Evolutionary conservation across 345 rosid species (phyloP).

Genomic region (Euphorbia peplus): DNA sequence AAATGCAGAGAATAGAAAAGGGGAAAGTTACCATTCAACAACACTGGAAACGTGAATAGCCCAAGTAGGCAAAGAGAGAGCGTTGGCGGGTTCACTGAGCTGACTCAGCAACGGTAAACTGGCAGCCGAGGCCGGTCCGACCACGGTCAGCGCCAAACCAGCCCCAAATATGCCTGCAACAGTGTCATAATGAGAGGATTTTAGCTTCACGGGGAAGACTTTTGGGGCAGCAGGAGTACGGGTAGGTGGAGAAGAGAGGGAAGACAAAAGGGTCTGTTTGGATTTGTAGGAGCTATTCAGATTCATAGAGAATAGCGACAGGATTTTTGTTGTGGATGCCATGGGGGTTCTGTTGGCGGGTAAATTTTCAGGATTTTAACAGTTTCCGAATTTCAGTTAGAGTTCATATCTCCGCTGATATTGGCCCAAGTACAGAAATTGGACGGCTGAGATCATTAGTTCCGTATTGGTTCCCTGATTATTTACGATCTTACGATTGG

Average conservation of each 20-base stretch:
- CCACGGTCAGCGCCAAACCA: slow-evolving; percentile 47
- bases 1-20: not conserved
- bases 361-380: not conserved
- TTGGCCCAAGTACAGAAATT: not conserved
- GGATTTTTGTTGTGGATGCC: slow-evolving; percentile 40
- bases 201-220: slow-evolving; percentile 3
- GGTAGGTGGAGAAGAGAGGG: slow-evolving; percentile 14
- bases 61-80: slow-evolving; percentile 92
- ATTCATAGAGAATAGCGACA: slow-evolving; percentile 24
- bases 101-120: slow-evolving; percentile 44
- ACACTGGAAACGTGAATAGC: slow-evolving; percentile 90
- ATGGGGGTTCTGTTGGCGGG: slow-evolving; percentile 13
- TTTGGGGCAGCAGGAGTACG: not conserved
- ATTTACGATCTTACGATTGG: no score
- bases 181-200: slow-evolving; percentile 2
- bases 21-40: slow-evolving; percentile 60
- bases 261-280: slow-evolving; percentile 9
- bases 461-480: no score
- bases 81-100: slow-evolving; percentile 77
- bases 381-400: not conserved
- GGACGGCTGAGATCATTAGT: slow-evolving; percentile 10
- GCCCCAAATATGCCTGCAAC: slow-evolving; percentile 49
- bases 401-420: not conserved
- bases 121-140: slow-evolving; percentile 49
- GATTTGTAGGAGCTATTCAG: slow-evolving; percentile 21